Conservation (phyloP, 2,329 filamentous ascomycete species). For the Sporothrix schenckii region DNA sequence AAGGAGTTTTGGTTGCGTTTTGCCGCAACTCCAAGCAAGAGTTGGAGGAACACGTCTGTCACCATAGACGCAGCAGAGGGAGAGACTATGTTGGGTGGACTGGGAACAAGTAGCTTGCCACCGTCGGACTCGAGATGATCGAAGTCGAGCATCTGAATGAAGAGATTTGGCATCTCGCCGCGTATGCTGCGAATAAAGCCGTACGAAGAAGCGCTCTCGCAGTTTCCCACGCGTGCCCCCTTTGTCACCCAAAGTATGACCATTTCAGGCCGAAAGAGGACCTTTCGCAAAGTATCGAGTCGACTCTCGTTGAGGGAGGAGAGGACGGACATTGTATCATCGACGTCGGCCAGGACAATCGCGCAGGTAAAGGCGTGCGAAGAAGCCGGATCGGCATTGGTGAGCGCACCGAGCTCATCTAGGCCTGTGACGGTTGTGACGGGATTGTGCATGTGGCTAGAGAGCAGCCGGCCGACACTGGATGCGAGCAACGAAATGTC, state of each 20-base stretch:
- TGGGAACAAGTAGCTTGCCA: background rate
- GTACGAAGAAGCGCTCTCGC: slow-evolving; percentile 42
- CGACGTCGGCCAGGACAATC: slow-evolving; percentile 46
- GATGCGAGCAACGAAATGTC: background rate
- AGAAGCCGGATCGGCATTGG: background rate
- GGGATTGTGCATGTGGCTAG: background rate
- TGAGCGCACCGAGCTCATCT: slow-evolving; percentile 41
- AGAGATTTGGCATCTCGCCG: slow-evolving; percentile 42
- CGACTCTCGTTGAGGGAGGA: slow-evolving; percentile 42
- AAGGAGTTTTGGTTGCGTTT: background rate
- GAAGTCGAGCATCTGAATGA: slow-evolving; percentile 43
- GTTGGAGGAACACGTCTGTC: slow-evolving; percentile 37
- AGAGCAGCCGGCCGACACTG: background rate
- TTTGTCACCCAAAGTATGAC: slow-evolving; percentile 42
- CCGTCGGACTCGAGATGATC: slow-evolving; percentile 33
- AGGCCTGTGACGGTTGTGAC: slow-evolving; percentile 34
- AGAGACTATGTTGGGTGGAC: background rate
- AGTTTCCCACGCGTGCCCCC: slow-evolving; percentile 36
- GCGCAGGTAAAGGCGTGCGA: slow-evolving; percentile 39
- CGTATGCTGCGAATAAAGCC: slow-evolving; percentile 43
- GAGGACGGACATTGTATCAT: slow-evolving; percentile 41
- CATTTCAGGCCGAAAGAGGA: slow-evolving; percentile 41
- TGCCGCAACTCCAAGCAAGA: slow-evolving; percentile 31
- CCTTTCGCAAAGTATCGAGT: slow-evolving; percentile 39
- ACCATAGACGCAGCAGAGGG: slow-evolving; percentile 30